Conservation (phyloP, 495 filamentous ascomycete genomes). For the Trichoderma parareesei region DNA sequence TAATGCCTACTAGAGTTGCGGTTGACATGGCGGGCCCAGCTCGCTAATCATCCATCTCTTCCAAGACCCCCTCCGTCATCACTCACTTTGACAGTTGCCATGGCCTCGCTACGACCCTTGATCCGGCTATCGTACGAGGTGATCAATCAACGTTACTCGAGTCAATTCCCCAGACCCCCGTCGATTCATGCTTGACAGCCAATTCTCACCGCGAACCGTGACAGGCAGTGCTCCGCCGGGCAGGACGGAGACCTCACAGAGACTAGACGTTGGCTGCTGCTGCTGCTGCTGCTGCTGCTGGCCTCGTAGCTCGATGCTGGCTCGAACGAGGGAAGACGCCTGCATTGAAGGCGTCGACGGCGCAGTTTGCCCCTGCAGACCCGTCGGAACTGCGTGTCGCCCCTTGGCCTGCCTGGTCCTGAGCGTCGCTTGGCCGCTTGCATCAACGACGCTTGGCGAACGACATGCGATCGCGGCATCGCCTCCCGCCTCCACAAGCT, state of each 20-base stretch:
- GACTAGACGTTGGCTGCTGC: not conserved
- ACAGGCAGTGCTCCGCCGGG: not conserved
- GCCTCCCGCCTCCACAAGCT: not conserved
- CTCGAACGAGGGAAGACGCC: not conserved
- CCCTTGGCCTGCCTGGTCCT: not conserved
- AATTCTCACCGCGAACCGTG: not conserved
- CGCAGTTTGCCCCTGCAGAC: not conserved
- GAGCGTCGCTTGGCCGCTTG: not conserved
- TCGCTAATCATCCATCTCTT: not conserved
- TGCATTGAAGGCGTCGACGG: not conserved
- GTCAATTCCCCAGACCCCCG: not conserved
- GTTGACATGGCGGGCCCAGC: not conserved
- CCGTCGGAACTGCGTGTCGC: slow-evolving; percentile 1
- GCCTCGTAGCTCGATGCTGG: not conserved
- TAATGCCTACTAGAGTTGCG: not conserved
- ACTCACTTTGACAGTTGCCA: too few relatives aligned
- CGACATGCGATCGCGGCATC: slow-evolving; percentile 3
- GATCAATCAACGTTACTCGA: slow-evolving; percentile 7
- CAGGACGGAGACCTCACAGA: not conserved
- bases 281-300: too few relatives aligned
- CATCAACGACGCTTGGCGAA: not conserved
- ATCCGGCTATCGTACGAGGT: not conserved
- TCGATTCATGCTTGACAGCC: not conserved
- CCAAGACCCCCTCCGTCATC: too few relatives aligned
- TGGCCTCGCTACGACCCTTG: not conserved